Base-by-base conservation (phyloP, 163 green algal species). In the Chlorella variabilis region DNA sequence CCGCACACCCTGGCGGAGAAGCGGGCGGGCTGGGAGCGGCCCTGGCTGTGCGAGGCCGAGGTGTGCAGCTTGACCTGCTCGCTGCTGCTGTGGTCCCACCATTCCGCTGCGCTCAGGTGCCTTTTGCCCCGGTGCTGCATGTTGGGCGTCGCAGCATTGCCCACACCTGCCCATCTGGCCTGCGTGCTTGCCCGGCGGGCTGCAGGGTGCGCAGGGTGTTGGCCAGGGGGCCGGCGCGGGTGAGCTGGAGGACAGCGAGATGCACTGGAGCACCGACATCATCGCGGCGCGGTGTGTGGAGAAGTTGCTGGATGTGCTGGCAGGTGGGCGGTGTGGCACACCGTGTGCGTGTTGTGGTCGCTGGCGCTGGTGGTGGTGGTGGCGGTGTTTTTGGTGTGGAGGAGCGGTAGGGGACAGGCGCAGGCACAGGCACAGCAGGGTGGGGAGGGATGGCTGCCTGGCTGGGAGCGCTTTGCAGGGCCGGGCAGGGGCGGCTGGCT, bases 231-330 rank as follows among this genome's bases (percentile, higher is more conserved):
- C 31, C 6, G 38, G 6, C 9, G 13, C 1, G 38, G 4, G 23
- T 6, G 23, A 29, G 36, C 29, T 75, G 7, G 23, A 75, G 8
- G 13, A 65, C 20, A 15, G 65, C 18, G 65, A 71, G 18, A 48
- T 83, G 70, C 42, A 74, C 58, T 75, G 62, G 59, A 51, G 65
- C 29, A 25, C 69, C 31, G 78, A 87, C 41, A 48, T 87, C 23
- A 59, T 87, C 1, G 38, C 75, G 21, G 82, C 78, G 45, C 76
- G 82, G 29, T 75, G 59, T 51, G 65, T 42, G 3, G 77, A 87
- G 71, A 87, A 87, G 70, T 34, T 87, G 61, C 66, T 87, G 51
- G 82, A 87, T 42, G 27, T 67, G 29, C 59, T 67, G 59, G 59
- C 59, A 38, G 59, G 59, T 67, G 59, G 8, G 59, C 4, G 27